Evolutionary conservation across 257 asterid species (phyloP).

Genomic region (Solanum gracilifrons): DNA sequence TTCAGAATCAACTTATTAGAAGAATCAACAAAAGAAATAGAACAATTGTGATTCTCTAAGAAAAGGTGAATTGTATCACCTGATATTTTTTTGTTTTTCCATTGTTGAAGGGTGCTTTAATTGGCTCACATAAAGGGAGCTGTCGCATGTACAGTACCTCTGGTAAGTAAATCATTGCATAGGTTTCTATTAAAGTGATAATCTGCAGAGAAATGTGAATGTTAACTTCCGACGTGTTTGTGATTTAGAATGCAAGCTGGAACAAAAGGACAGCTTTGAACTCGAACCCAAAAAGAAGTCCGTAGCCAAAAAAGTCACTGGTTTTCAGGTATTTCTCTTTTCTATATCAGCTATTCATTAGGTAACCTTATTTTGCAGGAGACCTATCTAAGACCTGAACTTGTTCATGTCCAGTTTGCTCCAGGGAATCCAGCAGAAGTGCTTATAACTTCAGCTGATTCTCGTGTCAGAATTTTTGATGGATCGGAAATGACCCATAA

Average conservation of each 20-base stretch:
- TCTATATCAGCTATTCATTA: slow-evolving; percentile 4
- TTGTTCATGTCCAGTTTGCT: slow-evolving; percentile 1
- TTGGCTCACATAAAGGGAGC: slow-evolving; percentile 59
- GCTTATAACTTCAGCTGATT: slow-evolving; percentile 19
- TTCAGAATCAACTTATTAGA: not conserved
- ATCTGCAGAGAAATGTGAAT: not conserved
- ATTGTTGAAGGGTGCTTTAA: slow-evolving; percentile 34
- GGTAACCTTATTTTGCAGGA: not conserved
- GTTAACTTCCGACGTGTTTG: not conserved
- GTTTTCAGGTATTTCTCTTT: slow-evolving; percentile 29
- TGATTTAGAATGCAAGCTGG: slow-evolving; percentile 40
- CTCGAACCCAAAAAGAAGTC: slow-evolving; percentile 46
- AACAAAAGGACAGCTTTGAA: slow-evolving; percentile 26
- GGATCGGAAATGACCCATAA: slow-evolving; percentile 5
- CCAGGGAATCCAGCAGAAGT: slow-evolving; percentile 11
- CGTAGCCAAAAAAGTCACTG: slow-evolving; percentile 47
- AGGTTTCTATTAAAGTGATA: not conserved
- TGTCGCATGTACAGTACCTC: slow-evolving; percentile 36
- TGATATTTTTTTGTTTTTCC: not conserved
- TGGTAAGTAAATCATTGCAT: slow-evolving; percentile 18
- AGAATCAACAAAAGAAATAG: not conserved
- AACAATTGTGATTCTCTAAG: not conserved
- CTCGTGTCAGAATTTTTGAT: slow-evolving; percentile 13
- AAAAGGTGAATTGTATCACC: not conserved
- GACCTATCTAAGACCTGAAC: not conserved